Evolutionary conservation across 257 asterid genomes (phyloP).

Genomic region (Nicotiana obtusifolia): DNA sequence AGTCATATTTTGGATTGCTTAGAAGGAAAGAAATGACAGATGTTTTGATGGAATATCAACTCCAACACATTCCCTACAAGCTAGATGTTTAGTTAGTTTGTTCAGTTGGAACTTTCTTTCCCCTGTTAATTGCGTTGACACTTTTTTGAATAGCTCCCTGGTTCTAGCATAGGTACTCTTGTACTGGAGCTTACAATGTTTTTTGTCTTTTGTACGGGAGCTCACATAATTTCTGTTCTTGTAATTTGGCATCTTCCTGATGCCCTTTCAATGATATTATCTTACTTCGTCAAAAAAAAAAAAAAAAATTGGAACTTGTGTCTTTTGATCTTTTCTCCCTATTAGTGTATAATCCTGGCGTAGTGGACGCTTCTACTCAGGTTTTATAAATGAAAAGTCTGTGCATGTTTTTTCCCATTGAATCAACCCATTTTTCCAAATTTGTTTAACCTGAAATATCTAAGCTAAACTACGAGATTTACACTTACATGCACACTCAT

Average conservation of each 20-base stretch:
- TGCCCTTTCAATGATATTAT: too few relatives aligned
- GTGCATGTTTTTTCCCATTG: background rate
- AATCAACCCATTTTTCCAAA: background rate
- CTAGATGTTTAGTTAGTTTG: background rate
- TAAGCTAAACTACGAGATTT: background rate
- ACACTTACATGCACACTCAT: background rate
- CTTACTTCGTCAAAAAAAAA: background rate
- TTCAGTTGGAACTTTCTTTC: background rate
- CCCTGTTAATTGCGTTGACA: too few relatives aligned
- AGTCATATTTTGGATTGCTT: background rate
- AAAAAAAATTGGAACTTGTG: background rate
- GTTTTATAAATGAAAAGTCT: background rate
- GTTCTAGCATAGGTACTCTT: too few relatives aligned
- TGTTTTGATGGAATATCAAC: background rate
- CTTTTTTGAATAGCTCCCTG: too few relatives aligned
- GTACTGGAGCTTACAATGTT: too few relatives aligned
- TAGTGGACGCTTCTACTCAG: background rate
- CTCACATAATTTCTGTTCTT: too few relatives aligned
- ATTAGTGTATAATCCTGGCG: background rate
- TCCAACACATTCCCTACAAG: background rate
- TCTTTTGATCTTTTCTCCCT: background rate
- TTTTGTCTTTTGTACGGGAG: too few relatives aligned
- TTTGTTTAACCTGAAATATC: background rate
- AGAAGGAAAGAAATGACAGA: background rate
- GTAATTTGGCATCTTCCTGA: too few relatives aligned